Conservation (phyloP, 2,329 filamentous ascomycete genomes). For the Drechslerella coelobrocha region DNA sequence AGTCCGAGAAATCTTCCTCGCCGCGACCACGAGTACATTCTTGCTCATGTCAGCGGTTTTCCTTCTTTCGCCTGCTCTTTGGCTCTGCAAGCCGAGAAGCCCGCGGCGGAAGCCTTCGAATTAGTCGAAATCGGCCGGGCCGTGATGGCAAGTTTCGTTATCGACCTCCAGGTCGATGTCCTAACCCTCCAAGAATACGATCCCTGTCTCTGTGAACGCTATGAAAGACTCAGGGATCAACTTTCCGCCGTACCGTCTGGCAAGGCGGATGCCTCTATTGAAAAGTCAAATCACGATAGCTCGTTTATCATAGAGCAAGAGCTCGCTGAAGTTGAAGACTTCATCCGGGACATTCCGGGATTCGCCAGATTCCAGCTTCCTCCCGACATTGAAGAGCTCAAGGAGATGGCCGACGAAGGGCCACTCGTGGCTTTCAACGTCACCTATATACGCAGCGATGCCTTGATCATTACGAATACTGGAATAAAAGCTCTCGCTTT, state of each 20-base stretch:
- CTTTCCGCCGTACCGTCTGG: not conserved
- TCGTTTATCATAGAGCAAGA: no score
- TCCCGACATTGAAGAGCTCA: constrained; percentile 2
- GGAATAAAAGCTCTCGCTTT: constrained; percentile 15
- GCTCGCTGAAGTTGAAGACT: no score
- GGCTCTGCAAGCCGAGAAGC: not conserved
- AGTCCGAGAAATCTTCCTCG: not conserved
- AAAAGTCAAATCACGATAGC: no score
- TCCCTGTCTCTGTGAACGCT: not conserved
- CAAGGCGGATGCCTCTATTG: no score
- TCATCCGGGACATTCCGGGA: not conserved
- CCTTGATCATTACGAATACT: constrained; percentile 42
- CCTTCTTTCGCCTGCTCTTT: not conserved
- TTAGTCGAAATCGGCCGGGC: not conserved
- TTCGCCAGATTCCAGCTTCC: constrained; percentile 24
- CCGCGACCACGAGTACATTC: not conserved
- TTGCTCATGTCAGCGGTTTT: not conserved
- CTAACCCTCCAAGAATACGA: not conserved
- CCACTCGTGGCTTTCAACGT: constrained; percentile 48
- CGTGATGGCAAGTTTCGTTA: not conserved
- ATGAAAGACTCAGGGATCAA: not conserved
- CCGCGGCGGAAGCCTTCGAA: not conserved
- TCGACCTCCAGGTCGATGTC: not conserved
- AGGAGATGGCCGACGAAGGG: constrained; percentile 4
- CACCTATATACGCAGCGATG: constrained; percentile 26